Base-by-base conservation (phyloP, 176 grass and related monocot species). In the Carex cristatella region DNA sequence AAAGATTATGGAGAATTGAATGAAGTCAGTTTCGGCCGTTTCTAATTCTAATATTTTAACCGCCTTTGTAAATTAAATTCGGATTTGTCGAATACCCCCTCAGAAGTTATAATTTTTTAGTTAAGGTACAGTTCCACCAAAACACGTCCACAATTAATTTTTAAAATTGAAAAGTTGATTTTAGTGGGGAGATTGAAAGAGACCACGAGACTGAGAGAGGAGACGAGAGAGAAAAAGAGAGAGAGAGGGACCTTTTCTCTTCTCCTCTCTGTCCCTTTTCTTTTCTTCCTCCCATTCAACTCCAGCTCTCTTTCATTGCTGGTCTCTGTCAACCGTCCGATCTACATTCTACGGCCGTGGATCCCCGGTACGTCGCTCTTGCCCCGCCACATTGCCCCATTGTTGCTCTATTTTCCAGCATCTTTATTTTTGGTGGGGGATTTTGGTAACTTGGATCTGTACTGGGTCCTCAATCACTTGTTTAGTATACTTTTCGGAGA, bases 311-410 rank as follows among this genome's bases (percentile, higher is more conserved):
- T 65, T 81, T 54, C 73, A 61, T 83, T 54, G 66, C 62, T 48
- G 87, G 74, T 89, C 79, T 83, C 84, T 75, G 81, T 86, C 69
- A 73, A 81, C 85, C 72, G 71, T 69, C 78, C 56, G 78, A 82
- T 82, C 79, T 82, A 23, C 81, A 30, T 49, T 18, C 27, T 7
- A 35, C 42, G 62, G 40, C 42, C 38, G 57, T 81, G 58, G 56
- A 81, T 81, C 79, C 58, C 42, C 11, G 81, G 81, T 83, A 83
- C 15, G 81, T 69, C 18, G 16, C 42, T 83, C 55, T 38, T 51
- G 3, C 30, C 28, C 63, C 13, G 9, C 33, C 11, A 56, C 65
- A 74, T 65, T 85, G 53, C 68, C 68, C 32, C 72, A 64, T 63
- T 79, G 70, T 33, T 46, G 54, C 51, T 83, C 62, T 15, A 23